A percentile compares a stretch with the other conserved stretches of the same genome.
Conservation (phyloP, 78 protist genomes). For the Emiliania huxleyi region DNA sequence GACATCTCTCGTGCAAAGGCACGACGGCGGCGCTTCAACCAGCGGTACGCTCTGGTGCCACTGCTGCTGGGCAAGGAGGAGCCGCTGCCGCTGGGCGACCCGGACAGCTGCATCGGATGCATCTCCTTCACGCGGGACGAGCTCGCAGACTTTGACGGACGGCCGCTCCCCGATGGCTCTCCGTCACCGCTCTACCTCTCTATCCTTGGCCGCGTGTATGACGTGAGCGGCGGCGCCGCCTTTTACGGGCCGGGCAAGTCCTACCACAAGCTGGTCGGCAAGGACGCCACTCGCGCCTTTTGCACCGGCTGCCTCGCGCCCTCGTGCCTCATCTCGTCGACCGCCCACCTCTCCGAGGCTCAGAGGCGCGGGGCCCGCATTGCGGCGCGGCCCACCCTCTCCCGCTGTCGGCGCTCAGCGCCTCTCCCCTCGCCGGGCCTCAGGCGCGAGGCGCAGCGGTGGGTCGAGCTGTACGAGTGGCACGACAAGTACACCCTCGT, state of each 20-base stretch:
- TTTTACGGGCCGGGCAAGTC: slow-evolving; percentile 36
- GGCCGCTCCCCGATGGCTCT: neutral
- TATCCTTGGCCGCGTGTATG: neutral
- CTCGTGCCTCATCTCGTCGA: neutral
- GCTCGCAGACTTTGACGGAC: neutral
- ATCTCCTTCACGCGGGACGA: neutral
- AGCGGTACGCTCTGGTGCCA: neutral
- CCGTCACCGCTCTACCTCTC: neutral
- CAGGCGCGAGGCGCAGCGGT: too few relatives aligned
- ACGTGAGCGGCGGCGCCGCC: neutral
- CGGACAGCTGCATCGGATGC: neutral
- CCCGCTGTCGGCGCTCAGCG: too few relatives aligned
- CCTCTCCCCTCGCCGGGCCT: too few relatives aligned
- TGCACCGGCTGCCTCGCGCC: neutral
- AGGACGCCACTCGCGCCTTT: neutral
- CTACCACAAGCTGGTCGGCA: neutral
- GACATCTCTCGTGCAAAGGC: neutral
- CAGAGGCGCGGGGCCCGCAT: too few relatives aligned
- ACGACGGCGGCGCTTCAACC: neutral
- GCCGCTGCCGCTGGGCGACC: neutral
- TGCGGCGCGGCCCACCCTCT: too few relatives aligned
- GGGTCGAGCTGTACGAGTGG: too few relatives aligned
- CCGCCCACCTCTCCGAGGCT: too few relatives aligned
- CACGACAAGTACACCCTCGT: too few relatives aligned
- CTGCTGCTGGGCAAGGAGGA: neutral